A percentile compares a stretch with the other conserved stretches of the same genome.
These are phyloP conservation scores for Ziziphus jujuba DNA, from an alignment of 306 rosid genomes.

Conservation along the genomic window DNA sequence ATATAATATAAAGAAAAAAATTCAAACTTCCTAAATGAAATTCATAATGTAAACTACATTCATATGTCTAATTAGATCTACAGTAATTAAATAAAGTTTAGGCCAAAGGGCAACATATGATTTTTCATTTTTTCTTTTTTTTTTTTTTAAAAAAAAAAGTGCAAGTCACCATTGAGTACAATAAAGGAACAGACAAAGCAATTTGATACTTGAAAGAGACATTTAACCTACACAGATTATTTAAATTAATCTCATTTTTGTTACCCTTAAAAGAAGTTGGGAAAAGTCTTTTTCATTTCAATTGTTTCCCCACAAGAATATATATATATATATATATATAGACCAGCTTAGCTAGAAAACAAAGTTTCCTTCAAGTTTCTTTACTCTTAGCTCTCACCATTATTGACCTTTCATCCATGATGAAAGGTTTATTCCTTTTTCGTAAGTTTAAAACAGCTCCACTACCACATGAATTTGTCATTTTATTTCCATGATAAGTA, in stretches of 20 bases:
- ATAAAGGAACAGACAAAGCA: not conserved
- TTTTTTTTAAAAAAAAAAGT: not conserved
- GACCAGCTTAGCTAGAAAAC: slow-evolving; percentile 25
- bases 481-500: too few relatives aligned
- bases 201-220: slow-evolving; percentile 43
- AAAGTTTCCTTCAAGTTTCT: slow-evolving; percentile 24
- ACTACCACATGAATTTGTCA: too few relatives aligned
- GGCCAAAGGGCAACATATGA: not conserved
- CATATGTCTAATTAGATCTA: too few relatives aligned
- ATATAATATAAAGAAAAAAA: too few relatives aligned
- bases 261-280: slow-evolving; percentile 7
- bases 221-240: slow-evolving; percentile 28
- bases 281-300: slow-evolving; percentile 29
- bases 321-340: not conserved
- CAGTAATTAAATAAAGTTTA: not conserved
- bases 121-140: not conserved
- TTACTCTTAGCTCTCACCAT: not conserved
- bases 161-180: not conserved
- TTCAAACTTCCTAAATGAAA: too few relatives aligned
- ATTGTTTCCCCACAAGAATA: slow-evolving; percentile 14
- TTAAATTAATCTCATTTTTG: not conserved
- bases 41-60: too few relatives aligned
- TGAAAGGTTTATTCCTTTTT: not conserved
- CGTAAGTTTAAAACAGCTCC: not conserved
- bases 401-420: slow-evolving; percentile 13